Percentiles rank a stretch among this genome's conserved stretches.
Conservation (phyloP, 176 grass and related monocot species). For the Oryza meyeriana region DNA sequence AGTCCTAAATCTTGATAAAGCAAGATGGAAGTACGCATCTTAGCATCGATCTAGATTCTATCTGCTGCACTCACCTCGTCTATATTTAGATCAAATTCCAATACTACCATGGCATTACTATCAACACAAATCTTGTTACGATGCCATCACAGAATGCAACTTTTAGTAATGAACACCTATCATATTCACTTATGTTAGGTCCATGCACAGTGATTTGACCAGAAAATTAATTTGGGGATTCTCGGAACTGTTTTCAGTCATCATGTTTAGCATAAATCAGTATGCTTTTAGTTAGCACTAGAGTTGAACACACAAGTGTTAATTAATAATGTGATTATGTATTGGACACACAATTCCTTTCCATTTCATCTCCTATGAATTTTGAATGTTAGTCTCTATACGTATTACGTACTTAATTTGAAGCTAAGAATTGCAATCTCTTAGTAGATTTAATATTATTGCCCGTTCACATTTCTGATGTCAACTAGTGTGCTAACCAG, state of each 20-base stretch:
- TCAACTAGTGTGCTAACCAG: slow-evolving; percentile 38
- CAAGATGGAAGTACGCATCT: not conserved
- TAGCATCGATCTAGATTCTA: slow-evolving; percentile 1
- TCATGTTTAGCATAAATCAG: slow-evolving; percentile 1
- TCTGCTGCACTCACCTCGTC: not conserved
- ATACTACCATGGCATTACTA: not conserved
- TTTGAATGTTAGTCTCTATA: not conserved
- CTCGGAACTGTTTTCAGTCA: not conserved
- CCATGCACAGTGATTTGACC: not conserved
- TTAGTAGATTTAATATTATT: not conserved
- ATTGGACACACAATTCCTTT: not conserved
- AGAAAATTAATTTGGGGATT: not conserved
- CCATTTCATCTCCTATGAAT: slow-evolving; percentile 9
- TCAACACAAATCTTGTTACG: not conserved
- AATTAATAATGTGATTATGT: not conserved
- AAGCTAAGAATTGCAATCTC: slow-evolving; percentile 9
- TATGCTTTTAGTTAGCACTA: not conserved
- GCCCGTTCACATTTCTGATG: slow-evolving; percentile 28
- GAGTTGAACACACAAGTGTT: not conserved
- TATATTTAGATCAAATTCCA: slow-evolving; percentile 11
- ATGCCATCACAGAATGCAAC: not conserved
- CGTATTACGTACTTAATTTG: not conserved
- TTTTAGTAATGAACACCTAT: not conserved
- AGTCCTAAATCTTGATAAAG: not conserved
- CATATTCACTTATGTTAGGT: not conserved